Evolutionary conservation across 2,329 filamentous ascomycete genomes (phyloP), one percentile per base, ranked within the genome.

Genomic region (Ilyonectria sp.): DNA sequence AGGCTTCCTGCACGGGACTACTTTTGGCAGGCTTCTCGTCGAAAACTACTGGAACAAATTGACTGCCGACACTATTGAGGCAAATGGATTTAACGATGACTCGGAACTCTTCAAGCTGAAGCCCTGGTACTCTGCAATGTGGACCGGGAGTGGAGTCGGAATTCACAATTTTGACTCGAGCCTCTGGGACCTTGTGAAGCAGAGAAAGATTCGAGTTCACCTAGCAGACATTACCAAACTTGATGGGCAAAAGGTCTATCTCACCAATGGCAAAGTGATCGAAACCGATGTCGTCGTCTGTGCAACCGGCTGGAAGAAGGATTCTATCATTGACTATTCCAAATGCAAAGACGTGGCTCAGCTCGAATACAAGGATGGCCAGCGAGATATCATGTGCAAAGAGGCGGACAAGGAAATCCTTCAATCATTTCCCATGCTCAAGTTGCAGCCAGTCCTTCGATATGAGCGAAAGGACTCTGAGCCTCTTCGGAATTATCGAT

Each of bases 151-250:
- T n/a, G 82, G 82, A 0, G 75, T 89, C 4, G 84, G 85, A 46
- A 88, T 91, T 21, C 79, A 85, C 56, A 90, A 89, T 71, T 89
- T 86, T 69, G 79, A 81, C 0, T 84, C 80, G 3, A 80, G 83
- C 54, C 82, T 88, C 67, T 85, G 87, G 69, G 84, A 87, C 7
- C 76, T 88, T 26, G 84, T 89, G 13, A 79, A 80, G 15, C 69
- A 81, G 1, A 86, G 85, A 3, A 82, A 78, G 47, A 82, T 89
- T 21, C 77, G 78, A 2, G 78, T 88, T 0, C 81, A 87, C 40
- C 75, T 86, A n/a, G 83, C 81, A 3, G 82, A 89, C 44, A 79
- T 89, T 10, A 74, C 78, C 2, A 71, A 76, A 2, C 74, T 89
- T 2, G 76, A 77, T 8, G 63, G 76, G 1, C 75, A 79, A 2